A percentile compares a stretch with the other conserved stretches of the same genome.
Evolutionary conservation across 1,284 basidiomycete species (phyloP).

Genomic region (Leccinum pachyderme): DNA sequence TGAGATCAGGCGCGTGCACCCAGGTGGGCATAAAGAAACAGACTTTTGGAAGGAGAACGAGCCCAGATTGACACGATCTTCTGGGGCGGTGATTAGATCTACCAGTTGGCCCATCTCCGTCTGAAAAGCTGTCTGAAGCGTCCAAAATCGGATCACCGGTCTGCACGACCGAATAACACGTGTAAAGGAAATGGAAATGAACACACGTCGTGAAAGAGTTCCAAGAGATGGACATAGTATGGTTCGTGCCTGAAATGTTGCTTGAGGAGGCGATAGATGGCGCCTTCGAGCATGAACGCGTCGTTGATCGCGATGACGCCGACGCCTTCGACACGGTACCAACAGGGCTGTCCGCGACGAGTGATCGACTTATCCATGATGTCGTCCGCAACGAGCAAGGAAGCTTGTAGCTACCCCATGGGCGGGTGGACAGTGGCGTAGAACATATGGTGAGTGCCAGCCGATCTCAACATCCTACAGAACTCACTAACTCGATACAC

Average conservation of each 20-base stretch:
- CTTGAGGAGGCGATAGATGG: conserved; percentile 91
- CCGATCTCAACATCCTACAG: neutral
- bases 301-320: conserved; percentile 97
- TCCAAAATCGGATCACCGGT: neutral
- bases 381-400: conserved; percentile 97
- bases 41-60: conserved; percentile 86
- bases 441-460: neutral
- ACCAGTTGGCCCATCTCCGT: conserved; percentile 97
- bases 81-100: conserved; percentile 93
- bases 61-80: conserved; percentile 82
- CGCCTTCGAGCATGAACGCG: conserved; percentile 92
- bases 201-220: conserved; percentile 78
- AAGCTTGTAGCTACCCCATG: conserved; percentile 64
- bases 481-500: conserved; percentile 83
- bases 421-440: neutral
- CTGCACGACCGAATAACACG: neutral
- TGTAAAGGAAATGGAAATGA: neutral
- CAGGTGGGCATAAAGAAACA: conserved; percentile 13
- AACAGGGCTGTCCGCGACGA: conserved; percentile 97
- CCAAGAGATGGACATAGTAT: conserved; percentile 88
- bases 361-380: conserved; percentile 97
- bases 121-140: conserved; percentile 73
- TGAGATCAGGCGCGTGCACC: neutral
- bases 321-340: conserved; percentile 83
- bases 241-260: conserved; percentile 82